Base-by-base conservation (phyloP, 1,284 basidiomycete genomes). In the Cutaneotrichosporon sp. region DNA sequence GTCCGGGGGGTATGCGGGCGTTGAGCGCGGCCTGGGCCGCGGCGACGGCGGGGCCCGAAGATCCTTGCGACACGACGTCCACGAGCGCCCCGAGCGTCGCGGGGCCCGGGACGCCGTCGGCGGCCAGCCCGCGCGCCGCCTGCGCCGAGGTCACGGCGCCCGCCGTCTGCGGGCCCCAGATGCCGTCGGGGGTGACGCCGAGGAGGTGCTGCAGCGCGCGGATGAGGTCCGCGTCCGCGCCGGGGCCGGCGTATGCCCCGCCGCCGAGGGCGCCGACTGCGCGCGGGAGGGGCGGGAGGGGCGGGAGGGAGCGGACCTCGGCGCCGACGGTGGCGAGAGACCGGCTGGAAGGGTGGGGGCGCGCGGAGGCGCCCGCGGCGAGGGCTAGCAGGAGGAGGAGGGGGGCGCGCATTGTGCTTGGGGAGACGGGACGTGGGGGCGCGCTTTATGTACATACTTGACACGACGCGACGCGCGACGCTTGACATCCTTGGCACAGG, bases 161-260 rank as follows among this genome's bases (percentile, higher is more conserved):
- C 5, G 18, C 29, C 1, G 60, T 57, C 36, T 38, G 20, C 20
- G 60, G 43, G 20, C 60, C 60, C 24, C 46, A 53, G 14, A n/a
- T 7, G 20, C 60, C 60, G 55, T 61, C 60, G 29, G 29, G 4
- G 5, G 29, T 4, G 50, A 33, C 55, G 50, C 31, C 51, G 14
- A 61, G 60, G 25, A 61, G 60, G n/a, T 46, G 47, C 55, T 61
- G 60, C 16, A 61, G 55, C 3, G 60, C 38, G 9, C 9, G 25
- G 45, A 61, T 60, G 6, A 14, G 36, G 36, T 14, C 36, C 16
- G 13, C 18, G 13, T n/a, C 36, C 36, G 36, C 36, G 18, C 14
- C 36, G 14, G 13, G 13, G 36, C 36, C 36, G 11, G 36, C 36
- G 36, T 16, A 38, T 9, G 36, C 36, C 6, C 36, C 36, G 11